These are phyloP conservation scores for Bruguiera hainesii DNA, from an alignment of 441 rosid species.

Conservation along the genomic window DNA sequence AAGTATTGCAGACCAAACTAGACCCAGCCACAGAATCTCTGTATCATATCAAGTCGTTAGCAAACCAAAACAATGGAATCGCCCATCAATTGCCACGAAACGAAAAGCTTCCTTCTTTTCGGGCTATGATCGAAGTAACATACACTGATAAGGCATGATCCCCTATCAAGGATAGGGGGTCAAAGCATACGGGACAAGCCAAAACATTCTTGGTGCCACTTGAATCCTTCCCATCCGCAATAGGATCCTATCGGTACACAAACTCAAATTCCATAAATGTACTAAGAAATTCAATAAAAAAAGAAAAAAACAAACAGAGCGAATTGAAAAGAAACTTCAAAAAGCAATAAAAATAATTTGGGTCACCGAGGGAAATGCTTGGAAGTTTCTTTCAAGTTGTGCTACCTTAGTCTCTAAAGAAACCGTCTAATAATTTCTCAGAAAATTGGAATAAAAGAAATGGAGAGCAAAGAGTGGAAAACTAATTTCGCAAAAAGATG, in stretches of 20 bases:
- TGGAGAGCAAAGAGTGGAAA: background rate
- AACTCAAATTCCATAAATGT: no score
- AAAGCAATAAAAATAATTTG: no score
- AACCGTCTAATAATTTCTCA: no score
- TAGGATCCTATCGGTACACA: conserved; percentile 31
- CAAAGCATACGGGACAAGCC: conserved; percentile 77
- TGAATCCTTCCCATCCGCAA: conserved; percentile 33
- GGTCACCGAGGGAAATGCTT: no score
- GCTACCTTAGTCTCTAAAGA: no score
- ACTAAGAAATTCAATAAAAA: no score
- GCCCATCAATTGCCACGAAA: background rate
- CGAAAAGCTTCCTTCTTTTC: background rate
- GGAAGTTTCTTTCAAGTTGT: no score
- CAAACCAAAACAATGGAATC: background rate
- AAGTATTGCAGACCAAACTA: conserved; percentile 46
- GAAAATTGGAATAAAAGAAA: background rate
- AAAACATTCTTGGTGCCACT: conserved; percentile 29
- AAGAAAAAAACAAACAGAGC: no score
- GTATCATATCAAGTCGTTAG: conserved; percentile 16
- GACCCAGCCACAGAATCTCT: conserved; percentile 39
- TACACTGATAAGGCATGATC: conserved; percentile 41
- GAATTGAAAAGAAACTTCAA: no score
- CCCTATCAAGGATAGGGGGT: conserved; percentile 31
- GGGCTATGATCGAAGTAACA: conserved; percentile 16
- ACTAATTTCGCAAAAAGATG: background rate